phyloP scores from a whole-genome alignment of 306 rosid genomes.

The Acacia acuminata region DNA sequence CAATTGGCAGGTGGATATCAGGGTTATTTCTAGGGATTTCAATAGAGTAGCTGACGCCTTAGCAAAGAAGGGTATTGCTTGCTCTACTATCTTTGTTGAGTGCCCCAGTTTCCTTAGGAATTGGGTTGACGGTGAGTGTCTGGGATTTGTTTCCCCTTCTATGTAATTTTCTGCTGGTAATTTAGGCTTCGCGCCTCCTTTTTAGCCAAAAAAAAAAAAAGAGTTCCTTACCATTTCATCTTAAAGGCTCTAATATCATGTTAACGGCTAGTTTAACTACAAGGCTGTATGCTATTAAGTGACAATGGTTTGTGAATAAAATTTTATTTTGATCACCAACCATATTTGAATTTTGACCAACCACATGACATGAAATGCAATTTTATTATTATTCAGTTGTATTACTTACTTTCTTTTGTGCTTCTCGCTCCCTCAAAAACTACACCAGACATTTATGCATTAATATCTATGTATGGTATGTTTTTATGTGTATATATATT shows the following conservation, averaged over 20 bases:
- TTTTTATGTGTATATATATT: background rate
- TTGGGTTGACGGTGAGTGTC: too few relatives aligned
- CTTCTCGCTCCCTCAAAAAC: background rate
- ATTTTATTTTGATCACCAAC: background rate
- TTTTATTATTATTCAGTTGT: background rate
- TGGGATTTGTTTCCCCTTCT: too few relatives aligned
- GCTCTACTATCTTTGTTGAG: too few relatives aligned
- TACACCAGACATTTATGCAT: background rate
- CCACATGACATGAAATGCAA: constrained; percentile 8
- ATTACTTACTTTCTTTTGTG: background rate
- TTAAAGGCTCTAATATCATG: background rate
- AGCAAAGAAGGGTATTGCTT: too few relatives aligned
- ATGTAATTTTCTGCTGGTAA: too few relatives aligned
- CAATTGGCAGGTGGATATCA: too few relatives aligned
- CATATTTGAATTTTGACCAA: background rate
- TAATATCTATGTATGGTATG: too few relatives aligned
- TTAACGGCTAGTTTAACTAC: background rate
- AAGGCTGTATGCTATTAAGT: background rate
- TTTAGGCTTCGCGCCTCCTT: too few relatives aligned
- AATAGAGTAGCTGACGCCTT: too few relatives aligned
- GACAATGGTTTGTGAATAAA: background rate
- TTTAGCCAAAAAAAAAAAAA: too few relatives aligned
- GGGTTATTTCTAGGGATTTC: too few relatives aligned
- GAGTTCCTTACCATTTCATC: background rate
- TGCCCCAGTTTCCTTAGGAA: too few relatives aligned